Base-by-base conservation (phyloP, 441 rosid species). In the Geranium incanum region DNA sequence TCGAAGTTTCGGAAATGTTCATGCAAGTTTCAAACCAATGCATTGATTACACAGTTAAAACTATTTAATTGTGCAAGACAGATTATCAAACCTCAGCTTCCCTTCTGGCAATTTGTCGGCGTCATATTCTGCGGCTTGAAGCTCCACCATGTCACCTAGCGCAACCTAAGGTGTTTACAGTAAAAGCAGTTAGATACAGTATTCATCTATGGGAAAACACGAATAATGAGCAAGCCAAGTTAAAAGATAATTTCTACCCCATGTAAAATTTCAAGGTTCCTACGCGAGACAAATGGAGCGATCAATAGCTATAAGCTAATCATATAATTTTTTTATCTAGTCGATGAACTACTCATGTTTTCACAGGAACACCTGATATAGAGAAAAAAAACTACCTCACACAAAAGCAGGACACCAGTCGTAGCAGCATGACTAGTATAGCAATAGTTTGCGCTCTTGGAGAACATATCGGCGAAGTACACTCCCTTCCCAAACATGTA, bases 401-500 rank as follows among this genome's bases (percentile, higher is more conserved):
- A 91, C 73, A 93, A 83, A 68, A 93, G 93, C 67, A 93, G 86
- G 66, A 88, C 98, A 0, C 96, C 97, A 67, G 87, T 78, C 41
- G 81, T 77, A 70, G 81, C 70, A 60, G 85, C 19, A 19, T 37
- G 62, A 75, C 68, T 83, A 65, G 93, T 81, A 78, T 78, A 89
- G 80, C 96, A 93, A 76, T 89, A 93, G 73, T 91, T 88, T 0
- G 96, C 96, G 72, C 98, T 93, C 81, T 91, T 93, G 74, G 97
- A 89, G 91, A 93, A 93, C 96, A 93, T 89, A 77, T 93, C 98
- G 15, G 96, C 95, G 72, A 94, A 94, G 84, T 94, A 94, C 79
- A 94, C 95, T 39, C 96, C 98, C 83, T 94, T 94, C 9, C 98
- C 98, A 72, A 91, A 93, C 96, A 87, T 88, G 86, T 93, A 91